These are phyloP conservation scores for Wallacemonas sp. DNA, from an alignment of 208 protist species.

Conservation along the genomic window DNA sequence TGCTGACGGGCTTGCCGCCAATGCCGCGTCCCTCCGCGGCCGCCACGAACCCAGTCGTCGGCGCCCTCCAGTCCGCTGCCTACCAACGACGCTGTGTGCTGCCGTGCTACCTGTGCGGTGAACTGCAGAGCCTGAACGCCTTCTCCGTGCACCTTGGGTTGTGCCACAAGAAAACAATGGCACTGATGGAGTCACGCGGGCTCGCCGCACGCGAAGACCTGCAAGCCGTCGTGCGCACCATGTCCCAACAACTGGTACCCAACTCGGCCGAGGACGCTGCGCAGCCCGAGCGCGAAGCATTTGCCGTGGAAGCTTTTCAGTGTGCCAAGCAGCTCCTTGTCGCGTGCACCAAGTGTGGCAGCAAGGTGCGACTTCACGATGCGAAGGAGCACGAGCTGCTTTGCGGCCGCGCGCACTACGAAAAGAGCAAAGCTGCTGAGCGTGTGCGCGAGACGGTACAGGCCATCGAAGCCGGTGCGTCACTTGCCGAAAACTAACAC, in stretches of 20 bases:
- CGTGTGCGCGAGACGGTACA: conserved; percentile 26
- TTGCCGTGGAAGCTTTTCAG: conserved; percentile 29
- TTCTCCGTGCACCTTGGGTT: conserved; percentile 59
- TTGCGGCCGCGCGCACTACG: conserved; percentile 47
- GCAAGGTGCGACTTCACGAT: conserved; percentile 61
- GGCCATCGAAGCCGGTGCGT: conserved; percentile 20
- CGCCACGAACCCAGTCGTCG: neutral
- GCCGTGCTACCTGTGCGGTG: conserved; percentile 75
- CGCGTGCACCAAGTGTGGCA: conserved; percentile 53
- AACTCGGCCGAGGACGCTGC: conserved; percentile 12
- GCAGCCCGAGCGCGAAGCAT: conserved; percentile 34
- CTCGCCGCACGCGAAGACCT: conserved; percentile 14
- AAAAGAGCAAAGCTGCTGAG: conserved; percentile 34
- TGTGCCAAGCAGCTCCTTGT: conserved; percentile 61
- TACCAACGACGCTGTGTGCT: conserved; percentile 59
- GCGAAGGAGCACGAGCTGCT: conserved; percentile 68
- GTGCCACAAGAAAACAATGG: conserved; percentile 33
- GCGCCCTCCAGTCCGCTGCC: neutral
- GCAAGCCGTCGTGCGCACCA: neutral
- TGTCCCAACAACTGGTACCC: conserved; percentile 17
- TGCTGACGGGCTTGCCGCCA: neutral
- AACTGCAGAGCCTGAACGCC: conserved; percentile 39
- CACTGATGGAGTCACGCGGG: conserved; percentile 26
- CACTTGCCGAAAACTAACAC: too few relatives aligned
- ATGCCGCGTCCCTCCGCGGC: neutral